Percentiles rank a stretch among this genome's conserved stretches.
These are phyloP conservation scores for Gynostemma pentaphyllum DNA, from an alignment of 306 rosid genomes.

Conservation along the genomic window DNA sequence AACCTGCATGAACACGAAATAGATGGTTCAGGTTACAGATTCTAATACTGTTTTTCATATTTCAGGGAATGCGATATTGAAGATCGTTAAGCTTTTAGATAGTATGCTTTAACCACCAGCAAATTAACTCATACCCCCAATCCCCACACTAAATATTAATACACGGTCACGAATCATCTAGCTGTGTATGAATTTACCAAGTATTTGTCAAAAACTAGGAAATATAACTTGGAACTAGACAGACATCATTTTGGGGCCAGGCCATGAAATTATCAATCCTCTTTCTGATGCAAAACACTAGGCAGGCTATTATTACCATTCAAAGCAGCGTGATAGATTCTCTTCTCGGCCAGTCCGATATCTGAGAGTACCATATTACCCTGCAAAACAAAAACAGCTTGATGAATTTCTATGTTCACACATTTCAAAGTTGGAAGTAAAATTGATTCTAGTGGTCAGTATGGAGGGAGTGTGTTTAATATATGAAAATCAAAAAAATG, in stretches of 20 bases:
- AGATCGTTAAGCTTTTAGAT: slow-evolving; percentile 4
- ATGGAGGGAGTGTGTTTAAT: no score
- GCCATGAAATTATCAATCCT: slow-evolving; percentile 87
- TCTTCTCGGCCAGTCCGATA: slow-evolving; percentile 88
- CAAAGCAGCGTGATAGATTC: slow-evolving; percentile 86
- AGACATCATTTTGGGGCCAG: slow-evolving; percentile 47
- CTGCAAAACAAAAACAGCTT: slow-evolving; percentile 31
- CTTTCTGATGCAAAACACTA: slow-evolving; percentile 98
- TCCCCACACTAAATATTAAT: no score
- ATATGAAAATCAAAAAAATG: no score
- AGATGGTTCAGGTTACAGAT: slow-evolving; percentile 38
- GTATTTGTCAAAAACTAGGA: no score
- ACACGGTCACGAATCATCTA: no score
- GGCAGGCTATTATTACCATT: slow-evolving; percentile 96
- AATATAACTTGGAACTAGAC: no score
- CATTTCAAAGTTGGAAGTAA: no score
- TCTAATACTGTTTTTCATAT: slow-evolving; percentile 18
- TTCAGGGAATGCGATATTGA: slow-evolving; percentile 17
- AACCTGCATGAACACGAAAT: slow-evolving; percentile 57
- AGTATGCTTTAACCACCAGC: slow-evolving; percentile 6
- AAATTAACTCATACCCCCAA: background rate
- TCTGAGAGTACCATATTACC: slow-evolving; percentile 67
- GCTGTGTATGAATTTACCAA: no score
- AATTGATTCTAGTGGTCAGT: no score
- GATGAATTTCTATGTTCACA: background rate